phyloP scores from a whole-genome alignment of 305 asterid species.

The Solanum hybrid region DNA sequence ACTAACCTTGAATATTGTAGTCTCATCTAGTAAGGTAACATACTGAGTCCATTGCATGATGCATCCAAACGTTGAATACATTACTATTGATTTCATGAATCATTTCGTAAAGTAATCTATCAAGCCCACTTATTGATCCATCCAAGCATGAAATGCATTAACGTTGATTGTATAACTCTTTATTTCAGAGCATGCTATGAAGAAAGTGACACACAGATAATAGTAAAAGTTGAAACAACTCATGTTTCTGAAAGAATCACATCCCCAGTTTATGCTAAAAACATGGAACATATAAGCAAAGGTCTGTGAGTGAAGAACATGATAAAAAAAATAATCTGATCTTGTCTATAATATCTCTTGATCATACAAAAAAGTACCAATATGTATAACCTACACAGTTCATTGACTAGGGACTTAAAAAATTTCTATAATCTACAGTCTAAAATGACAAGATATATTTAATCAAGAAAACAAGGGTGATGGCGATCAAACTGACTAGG shows the following conservation, averaged over 20 bases:
- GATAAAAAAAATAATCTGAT: background rate
- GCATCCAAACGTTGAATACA: background rate
- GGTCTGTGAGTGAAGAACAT: background rate
- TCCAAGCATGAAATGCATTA: too few relatives aligned
- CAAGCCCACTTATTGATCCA: too few relatives aligned
- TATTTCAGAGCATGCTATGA: too few relatives aligned
- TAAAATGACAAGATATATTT: background rate
- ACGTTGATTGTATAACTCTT: too few relatives aligned
- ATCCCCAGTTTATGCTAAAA: background rate
- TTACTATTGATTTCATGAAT: background rate
- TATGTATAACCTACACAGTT: background rate
- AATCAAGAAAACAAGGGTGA: background rate
- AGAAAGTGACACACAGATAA: background rate
- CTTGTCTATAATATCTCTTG: background rate
- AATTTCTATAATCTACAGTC: background rate
- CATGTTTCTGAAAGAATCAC: background rate
- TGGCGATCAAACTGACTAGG: constrained; percentile 20
- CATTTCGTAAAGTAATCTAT: background rate
- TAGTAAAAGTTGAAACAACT: background rate
- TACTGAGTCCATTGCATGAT: too few relatives aligned
- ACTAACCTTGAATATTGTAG: too few relatives aligned
- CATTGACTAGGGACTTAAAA: background rate
- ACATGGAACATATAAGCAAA: background rate
- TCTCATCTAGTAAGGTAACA: too few relatives aligned
- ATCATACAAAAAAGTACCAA: background rate